A percentile compares a stretch with the other conserved stretches of the same genome.
Evolutionary conservation across 352 stramenopile species (phyloP).

Genomic region (Phytopythium helicoides): DNA sequence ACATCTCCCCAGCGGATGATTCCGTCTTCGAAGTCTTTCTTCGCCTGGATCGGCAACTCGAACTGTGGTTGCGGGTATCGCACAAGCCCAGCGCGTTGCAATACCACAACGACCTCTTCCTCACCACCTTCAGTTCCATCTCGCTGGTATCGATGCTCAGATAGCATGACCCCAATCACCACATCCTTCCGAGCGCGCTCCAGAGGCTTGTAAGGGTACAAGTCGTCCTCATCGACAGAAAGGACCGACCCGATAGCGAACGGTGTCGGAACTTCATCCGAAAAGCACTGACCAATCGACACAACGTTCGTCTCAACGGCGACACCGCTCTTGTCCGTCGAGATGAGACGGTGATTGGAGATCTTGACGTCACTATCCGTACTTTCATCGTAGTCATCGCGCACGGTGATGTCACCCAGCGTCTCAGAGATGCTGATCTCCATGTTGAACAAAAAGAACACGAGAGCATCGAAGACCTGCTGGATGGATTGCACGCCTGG

Average conservation of each 20-base stretch:
- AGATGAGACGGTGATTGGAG: constrained; percentile 41
- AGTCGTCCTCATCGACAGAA: constrained; percentile 38
- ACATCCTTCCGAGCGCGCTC: constrained; percentile 36
- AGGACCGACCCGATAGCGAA: constrained; percentile 33
- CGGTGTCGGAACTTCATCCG: constrained; percentile 7
- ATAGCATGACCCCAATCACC: constrained; percentile 24
- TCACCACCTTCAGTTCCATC: constrained; percentile 7
- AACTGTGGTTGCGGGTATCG: constrained; percentile 23
- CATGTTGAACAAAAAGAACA: constrained; percentile 22
- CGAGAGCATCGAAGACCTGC: constrained; percentile 22
- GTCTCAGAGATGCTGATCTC: constrained; percentile 35
- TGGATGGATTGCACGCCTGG: constrained; percentile 8
- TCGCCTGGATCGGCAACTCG: constrained; percentile 10
- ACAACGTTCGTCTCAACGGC: constrained; percentile 13
- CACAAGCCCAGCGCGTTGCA: constrained; percentile 20
- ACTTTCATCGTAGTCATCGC: constrained; percentile 20
- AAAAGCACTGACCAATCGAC: constrained; percentile 22
- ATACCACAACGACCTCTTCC: constrained; percentile 29
- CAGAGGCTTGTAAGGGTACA: constrained; percentile 37
- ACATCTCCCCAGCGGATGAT: constrained; percentile 27
- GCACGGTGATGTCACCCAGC: constrained; percentile 27
- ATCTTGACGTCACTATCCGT: constrained; percentile 19
- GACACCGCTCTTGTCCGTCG: constrained; percentile 17
- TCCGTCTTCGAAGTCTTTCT: constrained; percentile 20
- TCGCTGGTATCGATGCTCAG: background rate